Evolutionary conservation across 352 stramenopile genomes (phyloP).

Genomic region (Pythium utonaiense): DNA sequence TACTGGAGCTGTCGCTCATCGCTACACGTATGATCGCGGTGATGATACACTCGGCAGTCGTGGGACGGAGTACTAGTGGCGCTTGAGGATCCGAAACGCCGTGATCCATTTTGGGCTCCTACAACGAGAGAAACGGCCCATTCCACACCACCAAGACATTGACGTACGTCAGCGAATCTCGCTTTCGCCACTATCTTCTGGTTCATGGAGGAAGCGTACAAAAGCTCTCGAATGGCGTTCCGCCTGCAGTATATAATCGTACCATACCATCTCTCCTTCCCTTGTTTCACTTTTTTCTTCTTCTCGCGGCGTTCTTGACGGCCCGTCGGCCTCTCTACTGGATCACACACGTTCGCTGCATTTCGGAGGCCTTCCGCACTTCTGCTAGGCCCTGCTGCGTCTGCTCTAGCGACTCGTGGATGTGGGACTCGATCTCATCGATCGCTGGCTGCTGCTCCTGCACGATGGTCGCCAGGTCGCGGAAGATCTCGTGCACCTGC

Average conservation of each 20-base stretch:
- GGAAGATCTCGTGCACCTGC: conserved; percentile 90
- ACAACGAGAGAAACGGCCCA: not conserved
- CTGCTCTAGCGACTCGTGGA: conserved; percentile 81
- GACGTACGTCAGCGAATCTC: not conserved
- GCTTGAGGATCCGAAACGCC: not conserved
- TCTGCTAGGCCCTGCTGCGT: conserved; percentile 80
- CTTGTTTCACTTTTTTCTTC: not conserved
- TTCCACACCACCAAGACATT: not conserved
- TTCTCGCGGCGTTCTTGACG: not conserved
- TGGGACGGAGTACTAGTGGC: not conserved
- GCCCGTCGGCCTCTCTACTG: conserved; percentile 60
- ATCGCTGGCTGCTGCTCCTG: conserved; percentile 81
- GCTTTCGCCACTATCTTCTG: not conserved
- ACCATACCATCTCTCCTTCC: conserved; percentile 2
- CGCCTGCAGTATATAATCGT: conserved; percentile 12
- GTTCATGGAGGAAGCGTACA: not conserved
- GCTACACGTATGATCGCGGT: not conserved
- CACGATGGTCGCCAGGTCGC: conserved; percentile 83
- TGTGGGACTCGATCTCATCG: conserved; percentile 82
- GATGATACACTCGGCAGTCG: no score
- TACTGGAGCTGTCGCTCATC: not conserved
- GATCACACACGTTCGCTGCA: conserved; percentile 62
- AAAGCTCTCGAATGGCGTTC: not conserved
- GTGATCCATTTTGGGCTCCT: not conserved
- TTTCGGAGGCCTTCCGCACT: conserved; percentile 83